phyloP scores from a whole-genome alignment of 2,329 filamentous ascomycete species.

The Neopestalotiopsis sp. region DNA sequence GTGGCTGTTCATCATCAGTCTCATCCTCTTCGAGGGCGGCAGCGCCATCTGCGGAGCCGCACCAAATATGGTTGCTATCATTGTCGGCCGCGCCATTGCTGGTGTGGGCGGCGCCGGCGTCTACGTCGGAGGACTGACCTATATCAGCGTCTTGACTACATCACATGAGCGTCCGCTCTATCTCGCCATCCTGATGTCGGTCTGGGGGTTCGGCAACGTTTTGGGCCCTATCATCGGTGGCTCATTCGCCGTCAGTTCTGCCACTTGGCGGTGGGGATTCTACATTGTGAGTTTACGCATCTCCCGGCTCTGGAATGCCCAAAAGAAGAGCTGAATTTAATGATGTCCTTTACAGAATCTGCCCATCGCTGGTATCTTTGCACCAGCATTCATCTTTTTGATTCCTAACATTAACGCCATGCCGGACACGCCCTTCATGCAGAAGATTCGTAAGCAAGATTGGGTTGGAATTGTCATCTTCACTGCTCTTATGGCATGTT shows the following conservation, averaged over 20 bases:
- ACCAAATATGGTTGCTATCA: slow-evolving; percentile 50
- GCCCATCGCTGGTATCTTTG: slow-evolving; percentile 45
- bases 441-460: slow-evolving; percentile 45
- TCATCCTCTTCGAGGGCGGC: slow-evolving; percentile 35
- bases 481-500: slow-evolving; percentile 42
- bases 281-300: slow-evolving; percentile 46
- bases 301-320: no score
- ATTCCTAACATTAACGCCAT: slow-evolving; percentile 30
- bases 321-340: not conserved
- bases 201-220: slow-evolving; percentile 20
- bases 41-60: slow-evolving; percentile 48
- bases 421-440: slow-evolving; percentile 23
- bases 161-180: slow-evolving; percentile 8
- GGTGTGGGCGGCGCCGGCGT: slow-evolving; percentile 49
- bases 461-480: slow-evolving; percentile 49
- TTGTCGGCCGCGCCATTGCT: slow-evolving; percentile 49
- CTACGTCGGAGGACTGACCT: slow-evolving; percentile 39
- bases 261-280: slow-evolving; percentile 33
- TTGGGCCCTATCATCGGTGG: slow-evolving; percentile 20
- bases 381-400: slow-evolving; percentile 34
- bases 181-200: slow-evolving; percentile 7
- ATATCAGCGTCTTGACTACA: slow-evolving; percentile 24
- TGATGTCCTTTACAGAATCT: slow-evolving; percentile 44
- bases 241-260: slow-evolving; percentile 17
- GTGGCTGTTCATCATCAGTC: slow-evolving; percentile 37